Base-by-base conservation (phyloP, 164 flowering plant species). In the Tetrastigma voinierianum region DNA sequence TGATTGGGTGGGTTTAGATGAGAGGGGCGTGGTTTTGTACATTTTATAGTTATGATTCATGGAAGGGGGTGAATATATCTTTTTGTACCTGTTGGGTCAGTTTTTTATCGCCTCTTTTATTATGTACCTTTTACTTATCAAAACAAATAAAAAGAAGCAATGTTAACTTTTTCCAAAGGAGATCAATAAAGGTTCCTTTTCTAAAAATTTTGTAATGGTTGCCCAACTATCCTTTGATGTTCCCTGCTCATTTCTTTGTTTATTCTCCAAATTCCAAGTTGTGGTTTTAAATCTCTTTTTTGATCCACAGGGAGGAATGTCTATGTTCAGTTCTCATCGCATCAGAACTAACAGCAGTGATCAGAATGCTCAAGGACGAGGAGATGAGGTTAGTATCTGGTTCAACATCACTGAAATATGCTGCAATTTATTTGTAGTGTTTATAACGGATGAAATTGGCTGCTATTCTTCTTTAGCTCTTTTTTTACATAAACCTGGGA, bases 301-400 rank as follows among this genome's bases (percentile, higher is more conserved):
- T 58, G 5, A 40, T 32, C 46, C 51, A 1, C 64, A 90, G 99
- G 84, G 58, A 85, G 99, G 76, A 95, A 92, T 81, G 96, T 95
- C 10, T 95, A 92, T 80, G 77, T 92, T 69, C 99, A 95, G 67
- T 95, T 92, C 74, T 95, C 99, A 55, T 95, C 99, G 11, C 99
- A 92, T 79, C 99, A 73, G 99, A 95, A 67, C 77, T 95, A 43
- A 95, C 97, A 0, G 90, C 94, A 46, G 73, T 86, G 97, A 95
- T 51, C 97, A 90, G 70, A 90, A 76, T 80, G 9, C 86, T 74
- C 96, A 89, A 77, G 83, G 84, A 51, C 81, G 90, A 73, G 95
- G 82, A 43, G 99, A 92, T 70, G 92, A 95, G 95, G 99, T 90
- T 77, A 67, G 89, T 82, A 7, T 32, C 40, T 32, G 43, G 18